These are phyloP conservation scores for Fraxinus paxiana DNA, from an alignment of 305 asterid species.

Conservation along the genomic window DNA sequence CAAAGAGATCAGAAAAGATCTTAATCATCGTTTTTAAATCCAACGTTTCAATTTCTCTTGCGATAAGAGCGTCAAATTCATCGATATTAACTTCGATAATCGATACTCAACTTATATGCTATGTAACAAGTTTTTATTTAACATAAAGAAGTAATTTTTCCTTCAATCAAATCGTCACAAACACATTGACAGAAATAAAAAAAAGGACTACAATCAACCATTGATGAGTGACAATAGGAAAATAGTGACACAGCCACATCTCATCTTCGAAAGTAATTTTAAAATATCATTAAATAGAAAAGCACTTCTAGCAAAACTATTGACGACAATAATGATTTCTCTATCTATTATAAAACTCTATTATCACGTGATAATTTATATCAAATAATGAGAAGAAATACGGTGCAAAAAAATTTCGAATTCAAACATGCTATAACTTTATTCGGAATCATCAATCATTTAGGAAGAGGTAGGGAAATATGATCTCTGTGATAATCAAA, in stretches of 20 bases:
- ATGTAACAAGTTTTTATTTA: background rate
- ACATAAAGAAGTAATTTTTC: background rate
- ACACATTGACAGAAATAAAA: no score
- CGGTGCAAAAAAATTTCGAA: background rate
- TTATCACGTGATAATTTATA: no score
- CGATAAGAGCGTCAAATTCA: background rate
- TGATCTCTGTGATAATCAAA: constrained; percentile 5
- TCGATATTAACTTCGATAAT: background rate
- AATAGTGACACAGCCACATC: no score
- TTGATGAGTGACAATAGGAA: no score
- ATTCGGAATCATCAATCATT: background rate
- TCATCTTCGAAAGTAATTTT: no score
- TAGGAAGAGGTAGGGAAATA: background rate
- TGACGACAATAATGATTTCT: no score
- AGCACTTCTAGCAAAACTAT: no score
- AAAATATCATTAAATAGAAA: no score
- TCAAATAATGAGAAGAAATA: background rate
- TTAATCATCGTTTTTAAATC: background rate
- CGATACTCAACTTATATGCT: background rate
- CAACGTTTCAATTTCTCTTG: background rate
- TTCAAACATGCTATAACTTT: background rate
- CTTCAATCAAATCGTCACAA: background rate
- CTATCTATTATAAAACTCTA: no score
- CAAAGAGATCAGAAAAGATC: no score
- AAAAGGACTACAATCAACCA: background rate